phyloP scores from a whole-genome alignment of 2,329 filamentous ascomycete genomes.

The Graphiopsis chlorocephala region DNA sequence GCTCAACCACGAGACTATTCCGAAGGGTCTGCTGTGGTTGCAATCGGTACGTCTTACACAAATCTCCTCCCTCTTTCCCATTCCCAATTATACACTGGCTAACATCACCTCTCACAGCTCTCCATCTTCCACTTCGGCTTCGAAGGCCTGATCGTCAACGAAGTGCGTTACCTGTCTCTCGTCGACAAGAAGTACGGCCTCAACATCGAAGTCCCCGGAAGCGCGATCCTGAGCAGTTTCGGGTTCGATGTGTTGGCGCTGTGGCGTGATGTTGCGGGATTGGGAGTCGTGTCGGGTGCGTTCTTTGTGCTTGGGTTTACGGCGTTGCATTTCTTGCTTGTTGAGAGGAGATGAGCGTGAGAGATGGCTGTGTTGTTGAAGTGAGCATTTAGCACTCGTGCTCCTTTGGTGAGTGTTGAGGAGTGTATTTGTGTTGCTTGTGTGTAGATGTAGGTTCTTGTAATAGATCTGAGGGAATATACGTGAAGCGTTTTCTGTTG shows the following conservation, averaged over 20 bases:
- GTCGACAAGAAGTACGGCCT: slow-evolving; percentile 94
- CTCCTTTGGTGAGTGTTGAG: neutral
- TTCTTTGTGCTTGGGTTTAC: slow-evolving; percentile 87
- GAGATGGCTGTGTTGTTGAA: neutral
- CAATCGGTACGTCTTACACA: slow-evolving; percentile 58
- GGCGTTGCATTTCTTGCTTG: slow-evolving; percentile 89
- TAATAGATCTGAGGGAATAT: neutral
- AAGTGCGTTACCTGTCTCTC: slow-evolving; percentile 84
- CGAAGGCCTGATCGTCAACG: slow-evolving; percentile 94
- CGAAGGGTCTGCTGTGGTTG: slow-evolving; percentile 79
- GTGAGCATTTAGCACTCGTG: neutral
- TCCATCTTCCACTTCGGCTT: slow-evolving; percentile 99
- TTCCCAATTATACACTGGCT: slow-evolving; percentile 21
- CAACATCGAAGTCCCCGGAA: slow-evolving; percentile 92
- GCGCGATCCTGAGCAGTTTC: slow-evolving; percentile 89
- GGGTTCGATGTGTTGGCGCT: slow-evolving; percentile 86
- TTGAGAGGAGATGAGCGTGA: slow-evolving; percentile 70
- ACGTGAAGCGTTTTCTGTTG: neutral
- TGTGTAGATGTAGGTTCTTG: neutral
- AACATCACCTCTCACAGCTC: slow-evolving; percentile 48
- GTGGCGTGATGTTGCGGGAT: slow-evolving; percentile 78
- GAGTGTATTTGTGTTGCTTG: no score
- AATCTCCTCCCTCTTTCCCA: slow-evolving; percentile 32
- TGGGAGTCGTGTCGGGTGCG: slow-evolving; percentile 75
- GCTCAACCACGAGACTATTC: slow-evolving; percentile 92